Base-by-base conservation (phyloP, 805 yeast genomes). In the Wickerhamomyces subpelliculosus region DNA sequence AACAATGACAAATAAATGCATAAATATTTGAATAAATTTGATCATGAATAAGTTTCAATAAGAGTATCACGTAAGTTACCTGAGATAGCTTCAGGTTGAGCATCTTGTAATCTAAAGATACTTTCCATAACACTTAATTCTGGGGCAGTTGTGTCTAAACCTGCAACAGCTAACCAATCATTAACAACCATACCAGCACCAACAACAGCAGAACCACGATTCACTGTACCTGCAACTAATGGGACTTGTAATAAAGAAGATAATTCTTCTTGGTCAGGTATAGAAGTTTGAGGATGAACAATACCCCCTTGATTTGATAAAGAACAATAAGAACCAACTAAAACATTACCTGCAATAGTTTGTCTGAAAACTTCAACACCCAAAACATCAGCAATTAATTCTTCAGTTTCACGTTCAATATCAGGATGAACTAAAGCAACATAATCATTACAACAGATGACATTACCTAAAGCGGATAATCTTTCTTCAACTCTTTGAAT, bases 361-460 rank as follows among this genome's bases (percentile, higher is more conserved):
- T 93, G 98, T 70, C 97, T 83, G 75, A 93, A 93, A 33, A 93
- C 99, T 67, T 93, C 99, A 38, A 93, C 99, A 43, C 98, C 99
- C 42, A 93, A 73, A 13, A 89, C 96, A 64, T 93, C 99, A 33
- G 97, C 95, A 59, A 93, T 93, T 52, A 93, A 70, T 69, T 93
- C 99, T 68, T 93, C 99, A 37, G 98, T 93, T 67, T 93, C 99
- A 61, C 98, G 82, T 71, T 93, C 99, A 49, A 93, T 87, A 68
- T 93, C 99, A 36, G 99, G 99, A 65, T 93, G 99, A 38, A 93
- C 98, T 48, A 93, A 75, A 4, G 99, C 99, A 53, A 94, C 99
- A 61, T 93, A 93, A 64, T 93, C 99, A 65, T 93, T 93, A 68
- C 97, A 90, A 67, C 97, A 90, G 57, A 93, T 88, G 46, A 93